Percentiles rank a stretch among this genome's conserved stretches.
These are phyloP conservation scores for Coemansia sp. DNA, from an alignment of 192 early-diverging fungal genomes.

Conservation along the genomic window DNA sequence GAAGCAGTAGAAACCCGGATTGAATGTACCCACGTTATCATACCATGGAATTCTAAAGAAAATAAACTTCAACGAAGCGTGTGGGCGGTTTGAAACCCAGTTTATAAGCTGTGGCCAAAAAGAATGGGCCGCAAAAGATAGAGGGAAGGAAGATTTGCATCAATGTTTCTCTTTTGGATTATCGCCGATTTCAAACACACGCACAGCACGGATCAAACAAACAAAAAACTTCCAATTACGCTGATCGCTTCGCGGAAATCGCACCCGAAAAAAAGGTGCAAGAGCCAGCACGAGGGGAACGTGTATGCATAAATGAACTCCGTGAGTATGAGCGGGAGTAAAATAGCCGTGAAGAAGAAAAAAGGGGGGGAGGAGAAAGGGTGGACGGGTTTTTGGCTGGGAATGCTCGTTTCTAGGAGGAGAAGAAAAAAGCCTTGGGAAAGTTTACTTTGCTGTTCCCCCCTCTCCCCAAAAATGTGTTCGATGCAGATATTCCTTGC, in stretches of 20 bases:
- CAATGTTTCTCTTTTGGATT: background rate
- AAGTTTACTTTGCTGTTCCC: background rate
- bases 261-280: background rate
- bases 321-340: background rate
- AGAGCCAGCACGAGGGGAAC: background rate
- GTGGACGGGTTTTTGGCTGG: background rate
- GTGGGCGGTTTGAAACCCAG: conserved; percentile 3
- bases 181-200: background rate
- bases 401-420: background rate
- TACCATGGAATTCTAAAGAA: background rate
- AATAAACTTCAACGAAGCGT: background rate
- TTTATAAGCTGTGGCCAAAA: background rate
- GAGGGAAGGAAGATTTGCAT: background rate
- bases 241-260: background rate
- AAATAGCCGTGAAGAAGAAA: background rate
- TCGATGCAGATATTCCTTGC: background rate
- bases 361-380: background rate
- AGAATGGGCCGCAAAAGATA: background rate
- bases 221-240: background rate
- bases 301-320: background rate
- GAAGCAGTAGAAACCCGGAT: background rate
- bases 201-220: background rate
- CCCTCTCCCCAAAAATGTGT: background rate
- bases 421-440: background rate
- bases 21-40: background rate